Base-by-base conservation (phyloP, 208 protist genomes). In the Acanthamoeba divionensis region DNA sequence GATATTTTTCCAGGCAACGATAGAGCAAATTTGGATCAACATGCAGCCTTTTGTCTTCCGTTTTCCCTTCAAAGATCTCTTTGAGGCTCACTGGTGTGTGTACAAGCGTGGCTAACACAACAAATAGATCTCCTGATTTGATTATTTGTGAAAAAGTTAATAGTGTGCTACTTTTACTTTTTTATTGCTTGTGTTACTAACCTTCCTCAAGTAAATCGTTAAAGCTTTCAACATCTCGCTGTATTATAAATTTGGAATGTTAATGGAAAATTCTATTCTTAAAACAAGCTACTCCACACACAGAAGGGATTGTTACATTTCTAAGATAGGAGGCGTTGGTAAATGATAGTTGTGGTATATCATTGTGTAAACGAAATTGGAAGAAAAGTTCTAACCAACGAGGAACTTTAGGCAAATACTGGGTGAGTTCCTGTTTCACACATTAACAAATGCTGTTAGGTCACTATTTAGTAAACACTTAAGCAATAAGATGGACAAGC, bases 381-480 rank as follows among this genome's bases (percentile, higher is more conserved):
- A 75, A 1, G 66, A 75, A 75, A 21, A 75, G 66, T n/a, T 75
- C 66, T 15, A 75, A 45, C 66, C 66, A 75, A 45, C 66, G 66
- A 1, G 66, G 66, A n/a, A 75, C 66, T 45, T 75, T 45, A 10
- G 66, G 66, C 29, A 75, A 26, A 26, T 75, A 45, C 24, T 36
- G 41, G 5, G 66, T 75, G 10, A 75, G 66, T 45, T 10, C 66
- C n/a, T n/a, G n/a, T n/a, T n/a, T n/a, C n/a, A n/a, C n/a, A n/a
- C n/a, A n/a, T n/a, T n/a, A n/a, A n/a, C n/a, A n/a, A n/a, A n/a
- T n/a, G n/a, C n/a, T n/a, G n/a, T n/a, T n/a, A n/a, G n/a, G n/a
- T n/a, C n/a, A n/a, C n/a, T n/a, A n/a, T n/a, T n/a, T n/a, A n/a
- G n/a, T n/a, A n/a, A n/a, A n/a, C n/a, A n/a, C n/a, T n/a, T n/a